Conservation (phyloP, 805 yeast species). For the Candida quercuum region DNA sequence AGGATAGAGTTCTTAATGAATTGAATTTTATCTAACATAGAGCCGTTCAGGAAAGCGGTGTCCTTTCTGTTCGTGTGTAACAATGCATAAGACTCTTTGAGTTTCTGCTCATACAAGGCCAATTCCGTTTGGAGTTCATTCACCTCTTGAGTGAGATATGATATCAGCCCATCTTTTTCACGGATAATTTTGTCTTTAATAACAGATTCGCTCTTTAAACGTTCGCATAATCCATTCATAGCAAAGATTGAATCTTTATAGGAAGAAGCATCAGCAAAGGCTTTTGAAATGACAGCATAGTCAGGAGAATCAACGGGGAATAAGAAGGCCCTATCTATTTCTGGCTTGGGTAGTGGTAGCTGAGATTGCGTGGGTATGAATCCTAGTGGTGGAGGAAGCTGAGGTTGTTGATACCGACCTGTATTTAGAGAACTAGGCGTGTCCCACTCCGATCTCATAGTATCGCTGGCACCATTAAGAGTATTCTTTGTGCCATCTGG, state of each 20-base stretch:
- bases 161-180: neutral
- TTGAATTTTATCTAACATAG: neutral
- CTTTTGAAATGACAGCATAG: neutral
- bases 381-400: neutral
- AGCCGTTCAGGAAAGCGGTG: neutral
- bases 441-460: too few species aligned
- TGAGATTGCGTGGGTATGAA: neutral
- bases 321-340: neutral
- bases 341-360: neutral
- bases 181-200: neutral
- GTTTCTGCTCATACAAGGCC: neutral
- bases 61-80: neutral
- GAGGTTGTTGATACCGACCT: neutral
- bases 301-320: constrained; percentile 1
- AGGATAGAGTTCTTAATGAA: neutral
- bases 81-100: neutral
- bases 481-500: too few species aligned
- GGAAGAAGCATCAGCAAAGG: neutral
- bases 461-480: too few species aligned
- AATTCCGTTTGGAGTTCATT: neutral
- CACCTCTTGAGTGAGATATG: neutral
- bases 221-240: neutral
- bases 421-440: too few species aligned
- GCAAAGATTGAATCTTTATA: neutral
- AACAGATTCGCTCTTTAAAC: neutral